Percentiles rank a stretch among this genome's conserved stretches.
Conservation (phyloP, 2,329 filamentous ascomycete genomes). For the Monilinia polystroma region DNA sequence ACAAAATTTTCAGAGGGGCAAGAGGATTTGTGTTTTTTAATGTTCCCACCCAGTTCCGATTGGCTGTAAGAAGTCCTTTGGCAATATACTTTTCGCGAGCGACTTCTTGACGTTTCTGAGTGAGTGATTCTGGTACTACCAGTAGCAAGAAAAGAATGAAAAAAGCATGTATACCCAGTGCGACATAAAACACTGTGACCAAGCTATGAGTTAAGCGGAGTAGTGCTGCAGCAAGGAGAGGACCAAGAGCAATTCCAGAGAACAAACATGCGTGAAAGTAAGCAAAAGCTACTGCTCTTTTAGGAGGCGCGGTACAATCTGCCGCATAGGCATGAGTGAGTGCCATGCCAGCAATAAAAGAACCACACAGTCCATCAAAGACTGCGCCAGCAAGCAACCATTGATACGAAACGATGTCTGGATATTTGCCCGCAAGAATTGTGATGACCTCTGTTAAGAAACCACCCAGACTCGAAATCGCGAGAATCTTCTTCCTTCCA, state of each 20-base stretch:
- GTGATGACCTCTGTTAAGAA: constrained; percentile 73
- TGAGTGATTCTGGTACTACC: constrained; percentile 80
- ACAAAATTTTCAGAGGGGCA: constrained; percentile 73
- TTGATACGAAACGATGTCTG: constrained; percentile 70
- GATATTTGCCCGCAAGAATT: constrained; percentile 73
- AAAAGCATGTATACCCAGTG: constrained; percentile 66
- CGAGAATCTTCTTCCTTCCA: constrained; percentile 73
- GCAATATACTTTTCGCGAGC: constrained; percentile 67
- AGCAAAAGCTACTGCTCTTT: constrained; percentile 79
- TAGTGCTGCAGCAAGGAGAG: constrained; percentile 75
- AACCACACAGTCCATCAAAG: constrained; percentile 81
- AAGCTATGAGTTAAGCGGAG: constrained; percentile 74
- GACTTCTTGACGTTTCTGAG: constrained; percentile 64
- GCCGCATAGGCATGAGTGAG: constrained; percentile 81
- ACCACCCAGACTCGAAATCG: constrained; percentile 71
- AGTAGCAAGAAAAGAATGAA: constrained; percentile 73
- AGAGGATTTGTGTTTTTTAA: constrained; percentile 64
- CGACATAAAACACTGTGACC: constrained; percentile 81
- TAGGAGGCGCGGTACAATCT: constrained; percentile 80
- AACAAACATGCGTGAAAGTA: constrained; percentile 90
- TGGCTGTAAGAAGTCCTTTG: constrained; percentile 41
- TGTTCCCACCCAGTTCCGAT: background rate
- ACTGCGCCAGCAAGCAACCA: constrained; percentile 75
- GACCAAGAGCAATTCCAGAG: constrained; percentile 82
- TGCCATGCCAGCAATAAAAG: constrained; percentile 80